phyloP scores from a whole-genome alignment of 2,329 filamentous ascomycete genomes.

The Phialemoniopsis sp. region DNA sequence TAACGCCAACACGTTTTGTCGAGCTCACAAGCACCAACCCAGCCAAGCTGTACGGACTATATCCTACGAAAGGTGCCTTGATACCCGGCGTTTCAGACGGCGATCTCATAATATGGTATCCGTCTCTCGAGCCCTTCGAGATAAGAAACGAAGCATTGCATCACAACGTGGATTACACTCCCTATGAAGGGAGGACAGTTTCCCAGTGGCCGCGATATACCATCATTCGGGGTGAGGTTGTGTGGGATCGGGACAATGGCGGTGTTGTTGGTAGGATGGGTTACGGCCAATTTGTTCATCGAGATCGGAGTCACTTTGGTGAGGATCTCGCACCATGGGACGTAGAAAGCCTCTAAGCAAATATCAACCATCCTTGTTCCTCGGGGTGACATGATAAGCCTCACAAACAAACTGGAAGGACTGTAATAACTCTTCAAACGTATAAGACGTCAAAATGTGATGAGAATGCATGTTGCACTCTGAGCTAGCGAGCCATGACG shows the following conservation, averaged over 20 bases:
- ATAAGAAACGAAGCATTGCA: slow-evolving; percentile 51
- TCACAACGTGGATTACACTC: slow-evolving; percentile 58
- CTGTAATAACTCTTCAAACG: no score
- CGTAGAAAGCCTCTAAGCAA: no score
- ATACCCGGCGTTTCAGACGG: slow-evolving; percentile 47
- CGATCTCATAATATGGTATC: slow-evolving; percentile 55
- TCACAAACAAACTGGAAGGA: no score
- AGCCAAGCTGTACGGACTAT: slow-evolving; percentile 53
- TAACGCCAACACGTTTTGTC: slow-evolving; percentile 44
- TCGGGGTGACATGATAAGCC: no score
- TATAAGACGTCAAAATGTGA: no score
- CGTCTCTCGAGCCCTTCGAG: slow-evolving; percentile 33
- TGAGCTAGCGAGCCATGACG: no score
- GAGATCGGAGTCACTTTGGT: no score
- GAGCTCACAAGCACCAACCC: slow-evolving; percentile 48
- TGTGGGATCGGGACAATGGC: slow-evolving; percentile 50
- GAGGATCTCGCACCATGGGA: no score
- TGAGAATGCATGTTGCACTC: no score
- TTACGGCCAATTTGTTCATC: slow-evolving; percentile 42
- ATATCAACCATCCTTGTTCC: no score
- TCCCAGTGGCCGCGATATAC: slow-evolving; percentile 59
- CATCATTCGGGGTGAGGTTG: slow-evolving; percentile 49
- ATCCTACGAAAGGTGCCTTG: slow-evolving; percentile 42
- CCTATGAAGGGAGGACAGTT: slow-evolving; percentile 50
- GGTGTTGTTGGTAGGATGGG: slow-evolving; percentile 44